These are phyloP conservation scores for Apostasia shenzhenica DNA, from an alignment of 106 monocot genomes.

Conservation along the genomic window DNA sequence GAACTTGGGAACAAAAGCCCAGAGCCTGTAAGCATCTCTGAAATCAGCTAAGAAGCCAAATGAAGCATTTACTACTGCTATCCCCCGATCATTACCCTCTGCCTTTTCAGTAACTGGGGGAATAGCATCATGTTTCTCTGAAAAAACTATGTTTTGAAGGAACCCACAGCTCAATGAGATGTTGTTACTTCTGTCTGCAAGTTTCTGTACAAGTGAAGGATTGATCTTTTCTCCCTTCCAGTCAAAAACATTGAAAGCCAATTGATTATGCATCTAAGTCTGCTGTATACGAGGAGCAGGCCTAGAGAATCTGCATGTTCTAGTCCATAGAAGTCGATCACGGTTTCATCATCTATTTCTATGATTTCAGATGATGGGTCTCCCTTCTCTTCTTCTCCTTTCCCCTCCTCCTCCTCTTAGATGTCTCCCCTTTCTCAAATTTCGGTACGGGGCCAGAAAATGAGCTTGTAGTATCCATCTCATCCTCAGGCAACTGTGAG, in stretches of 20 bases:
- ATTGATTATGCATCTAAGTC: constrained; percentile 56
- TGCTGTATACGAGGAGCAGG: constrained; percentile 32
- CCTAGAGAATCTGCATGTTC: constrained; percentile 67
- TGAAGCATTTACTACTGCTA: constrained; percentile 56
- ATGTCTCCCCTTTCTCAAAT: constrained; percentile 10
- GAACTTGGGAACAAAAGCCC: constrained; percentile 69
- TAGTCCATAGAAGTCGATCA: constrained; percentile 50
- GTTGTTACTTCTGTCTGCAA: constrained; percentile 62
- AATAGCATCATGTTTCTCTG: constrained; percentile 46
- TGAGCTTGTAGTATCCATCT: constrained; percentile 16
- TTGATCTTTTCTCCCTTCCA: constrained; percentile 72
- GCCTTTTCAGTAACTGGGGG: constrained; percentile 17
- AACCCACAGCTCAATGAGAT: constrained; percentile 59
- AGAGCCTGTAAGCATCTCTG: constrained; percentile 65
- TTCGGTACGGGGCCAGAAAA: constrained; percentile 29
- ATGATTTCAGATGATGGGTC: background rate
- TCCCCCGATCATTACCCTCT: constrained; percentile 25
- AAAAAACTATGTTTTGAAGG: constrained; percentile 46
- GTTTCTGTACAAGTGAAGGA: constrained; percentile 66
- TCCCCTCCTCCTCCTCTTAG: too few species aligned
- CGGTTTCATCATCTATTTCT: constrained; percentile 4
- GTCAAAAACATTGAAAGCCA: constrained; percentile 80
- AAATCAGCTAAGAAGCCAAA: constrained; percentile 57
- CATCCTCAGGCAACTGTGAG: constrained; percentile 10
- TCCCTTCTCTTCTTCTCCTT: too few species aligned